Conservation (phyloP, 345 rosid species). For the Isatis tinctoria region DNA sequence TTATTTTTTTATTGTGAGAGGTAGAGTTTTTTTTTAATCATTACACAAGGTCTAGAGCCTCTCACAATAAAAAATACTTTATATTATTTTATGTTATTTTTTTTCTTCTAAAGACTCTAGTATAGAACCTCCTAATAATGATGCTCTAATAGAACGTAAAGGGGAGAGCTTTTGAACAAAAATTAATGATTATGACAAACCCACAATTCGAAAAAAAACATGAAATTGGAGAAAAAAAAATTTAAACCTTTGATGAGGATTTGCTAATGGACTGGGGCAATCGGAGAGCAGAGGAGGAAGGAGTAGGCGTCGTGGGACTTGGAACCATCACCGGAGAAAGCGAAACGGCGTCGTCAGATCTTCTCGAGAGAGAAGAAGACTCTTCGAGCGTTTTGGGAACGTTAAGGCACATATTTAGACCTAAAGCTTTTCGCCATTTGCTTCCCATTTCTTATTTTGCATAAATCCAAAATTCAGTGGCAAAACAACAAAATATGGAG, state of each 20-base stretch:
- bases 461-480: background rate
- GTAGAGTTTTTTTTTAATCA: no score
- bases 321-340: constrained; percentile 32
- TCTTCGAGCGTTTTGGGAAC: constrained; percentile 56
- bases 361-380: no score
- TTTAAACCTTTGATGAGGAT: constrained; percentile 60
- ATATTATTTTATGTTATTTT: no score
- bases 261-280: constrained; percentile 47
- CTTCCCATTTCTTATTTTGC: constrained; percentile 43
- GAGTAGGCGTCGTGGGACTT: constrained; percentile 47
- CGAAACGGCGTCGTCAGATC: constrained; percentile 42
- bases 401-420: constrained; percentile 64
- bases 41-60: no score
- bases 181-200: background rate
- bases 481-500: no score
- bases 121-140: no score
- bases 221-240: background rate
- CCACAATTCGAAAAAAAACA: no score
- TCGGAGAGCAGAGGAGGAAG: constrained; percentile 67
- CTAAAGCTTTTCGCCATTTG: constrained; percentile 86
- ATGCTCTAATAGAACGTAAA: background rate
- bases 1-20: no score
- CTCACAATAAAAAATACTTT: no score
- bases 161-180: background rate
- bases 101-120: no score